Percentiles rank a stretch among this genome's conserved stretches.
Evolutionary conservation across 2,329 filamentous ascomycete genomes (phyloP).

Genomic region (Ascochyta rabiei): DNA sequence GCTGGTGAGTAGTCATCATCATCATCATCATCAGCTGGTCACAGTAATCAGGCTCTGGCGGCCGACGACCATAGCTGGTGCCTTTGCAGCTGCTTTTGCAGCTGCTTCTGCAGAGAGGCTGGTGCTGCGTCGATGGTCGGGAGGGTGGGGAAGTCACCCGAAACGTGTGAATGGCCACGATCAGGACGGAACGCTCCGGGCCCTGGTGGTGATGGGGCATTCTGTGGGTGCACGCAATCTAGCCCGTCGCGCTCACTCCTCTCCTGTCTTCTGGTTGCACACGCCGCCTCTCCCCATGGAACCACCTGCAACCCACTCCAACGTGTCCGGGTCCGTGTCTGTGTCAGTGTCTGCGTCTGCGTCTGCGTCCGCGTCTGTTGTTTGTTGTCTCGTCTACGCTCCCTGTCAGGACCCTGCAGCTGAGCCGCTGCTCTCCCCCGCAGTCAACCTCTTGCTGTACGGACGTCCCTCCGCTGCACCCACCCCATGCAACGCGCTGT

Average conservation of each 20-base stretch:
- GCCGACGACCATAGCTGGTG: not conserved
- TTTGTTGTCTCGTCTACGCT: conserved; percentile 14
- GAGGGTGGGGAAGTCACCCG: conserved; percentile 5
- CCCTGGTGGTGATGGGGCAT: not conserved
- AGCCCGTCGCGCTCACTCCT: conserved; percentile 4
- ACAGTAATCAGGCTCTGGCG: conserved; percentile 14
- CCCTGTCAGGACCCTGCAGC: conserved; percentile 30
- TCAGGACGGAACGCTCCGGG: conserved; percentile 12
- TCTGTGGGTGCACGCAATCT: not conserved
- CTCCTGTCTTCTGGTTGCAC: conserved; percentile 2
- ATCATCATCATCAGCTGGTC: too few species aligned
- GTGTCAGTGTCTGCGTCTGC: not conserved
- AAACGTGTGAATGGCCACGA: not conserved
- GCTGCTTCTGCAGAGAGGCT: too few species aligned
- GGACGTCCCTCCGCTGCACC: conserved; percentile 23
- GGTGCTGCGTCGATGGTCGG: not conserved
- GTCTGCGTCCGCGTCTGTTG: not conserved
- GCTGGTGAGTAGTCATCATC: conserved; percentile 12
- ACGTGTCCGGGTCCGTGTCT: not conserved
- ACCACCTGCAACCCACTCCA: conserved; percentile 11
- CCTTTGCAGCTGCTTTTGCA: too few species aligned
- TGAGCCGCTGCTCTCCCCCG: conserved; percentile 22
- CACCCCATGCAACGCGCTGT: conserved; percentile 10
- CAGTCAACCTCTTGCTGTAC: conserved; percentile 19
- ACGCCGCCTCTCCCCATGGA: conserved; percentile 4